Evolutionary conservation across 2,329 filamentous ascomycete genomes (phyloP).

Genomic region (Aspergillus oerlinghausenensis): DNA sequence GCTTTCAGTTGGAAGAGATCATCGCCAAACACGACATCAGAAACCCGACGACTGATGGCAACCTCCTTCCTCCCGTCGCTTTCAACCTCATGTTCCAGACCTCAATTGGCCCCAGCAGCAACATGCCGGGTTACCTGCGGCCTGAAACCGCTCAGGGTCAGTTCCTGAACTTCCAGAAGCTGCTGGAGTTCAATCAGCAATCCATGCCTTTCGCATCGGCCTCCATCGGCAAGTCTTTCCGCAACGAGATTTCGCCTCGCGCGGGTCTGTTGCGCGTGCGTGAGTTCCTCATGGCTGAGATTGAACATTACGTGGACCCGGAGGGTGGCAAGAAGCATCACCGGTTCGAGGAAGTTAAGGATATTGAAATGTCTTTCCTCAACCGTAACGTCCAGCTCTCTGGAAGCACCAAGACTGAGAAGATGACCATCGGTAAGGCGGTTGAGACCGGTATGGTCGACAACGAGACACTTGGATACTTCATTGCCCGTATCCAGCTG

Average conservation of each 20-base stretch:
- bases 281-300: constrained; percentile 98
- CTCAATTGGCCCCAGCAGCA: constrained; percentile 85
- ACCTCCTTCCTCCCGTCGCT: constrained; percentile 73
- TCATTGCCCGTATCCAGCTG: constrained; percentile 85
- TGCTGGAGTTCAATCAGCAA: constrained; percentile 93
- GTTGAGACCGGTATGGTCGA: constrained; percentile 80
- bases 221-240: constrained; percentile 95
- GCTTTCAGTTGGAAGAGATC: constrained; percentile 76
- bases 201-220: constrained; percentile 96
- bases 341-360: constrained; percentile 78
- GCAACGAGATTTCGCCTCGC: constrained; percentile 94
- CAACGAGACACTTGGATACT: constrained; percentile 97
- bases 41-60: constrained; percentile 74
- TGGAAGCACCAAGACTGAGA: constrained; percentile 72
- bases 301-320: constrained; percentile 97
- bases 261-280: constrained; percentile 88
- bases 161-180: constrained; percentile 94
- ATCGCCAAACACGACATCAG: constrained; percentile 89
- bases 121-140: constrained; percentile 76
- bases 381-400: constrained; percentile 80
- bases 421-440: constrained; percentile 77
- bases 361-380: constrained; percentile 78
- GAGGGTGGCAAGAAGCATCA: constrained; percentile 90
- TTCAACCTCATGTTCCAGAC: constrained; percentile 99
- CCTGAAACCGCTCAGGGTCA: constrained; percentile 98